Evolutionary conservation across 1,284 basidiomycete species (phyloP).

Genomic region (Amylostereum areolatum): DNA sequence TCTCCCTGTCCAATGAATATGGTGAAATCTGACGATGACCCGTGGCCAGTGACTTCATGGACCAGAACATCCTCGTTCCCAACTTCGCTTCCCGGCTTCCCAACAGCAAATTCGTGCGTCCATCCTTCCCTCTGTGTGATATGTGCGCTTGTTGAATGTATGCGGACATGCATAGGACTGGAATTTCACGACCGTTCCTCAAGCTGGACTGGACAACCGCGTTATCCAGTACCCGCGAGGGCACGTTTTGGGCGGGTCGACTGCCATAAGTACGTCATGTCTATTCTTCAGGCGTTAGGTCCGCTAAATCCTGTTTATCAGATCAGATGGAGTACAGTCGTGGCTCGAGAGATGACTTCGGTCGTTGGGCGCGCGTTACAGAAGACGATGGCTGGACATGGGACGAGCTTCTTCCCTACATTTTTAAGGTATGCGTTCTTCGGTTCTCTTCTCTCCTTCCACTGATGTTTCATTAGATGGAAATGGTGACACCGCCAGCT

Average conservation of each 20-base stretch:
- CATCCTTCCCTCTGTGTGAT: background rate
- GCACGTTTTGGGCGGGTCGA: background rate
- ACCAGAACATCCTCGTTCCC: background rate
- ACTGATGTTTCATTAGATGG: background rate
- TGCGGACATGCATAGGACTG: background rate
- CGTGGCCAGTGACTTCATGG: background rate
- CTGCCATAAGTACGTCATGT: background rate
- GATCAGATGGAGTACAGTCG: background rate
- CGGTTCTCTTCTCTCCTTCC: background rate
- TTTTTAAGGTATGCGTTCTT: background rate
- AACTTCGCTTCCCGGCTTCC: background rate
- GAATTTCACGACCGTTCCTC: background rate
- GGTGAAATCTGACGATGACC: background rate
- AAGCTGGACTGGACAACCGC: background rate
- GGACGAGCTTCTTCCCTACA: background rate
- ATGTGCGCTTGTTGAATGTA: background rate
- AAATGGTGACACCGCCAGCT: background rate
- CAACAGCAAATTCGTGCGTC: background rate
- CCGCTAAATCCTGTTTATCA: background rate
- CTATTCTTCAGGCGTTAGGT: background rate
- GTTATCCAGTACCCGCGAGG: background rate
- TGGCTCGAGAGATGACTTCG: constrained; percentile 1
- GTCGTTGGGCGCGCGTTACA: background rate
- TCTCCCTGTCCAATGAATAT: too few relatives aligned
- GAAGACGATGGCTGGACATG: background rate